Conservation (phyloP, 495 filamentous ascomycete species). For the Aspergillus bertholletiae region DNA sequence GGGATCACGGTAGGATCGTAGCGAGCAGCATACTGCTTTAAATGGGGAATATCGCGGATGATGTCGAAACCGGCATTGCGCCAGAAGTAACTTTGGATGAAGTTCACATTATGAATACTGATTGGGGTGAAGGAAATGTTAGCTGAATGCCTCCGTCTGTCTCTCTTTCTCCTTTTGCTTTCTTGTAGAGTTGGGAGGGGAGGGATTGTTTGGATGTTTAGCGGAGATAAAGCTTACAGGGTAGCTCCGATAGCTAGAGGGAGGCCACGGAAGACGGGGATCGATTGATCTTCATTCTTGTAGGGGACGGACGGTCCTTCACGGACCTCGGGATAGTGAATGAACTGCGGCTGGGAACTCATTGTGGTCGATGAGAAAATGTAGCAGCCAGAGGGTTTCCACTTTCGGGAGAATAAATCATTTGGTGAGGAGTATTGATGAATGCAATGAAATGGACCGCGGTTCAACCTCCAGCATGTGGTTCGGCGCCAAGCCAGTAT, state of each 20-base stretch:
- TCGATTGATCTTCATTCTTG: conserved; percentile 42
- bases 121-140: neutral
- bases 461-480: neutral
- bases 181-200: neutral
- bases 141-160: neutral
- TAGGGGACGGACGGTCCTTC: conserved; percentile 46
- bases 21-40: conserved; percentile 58
- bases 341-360: conserved; percentile 25
- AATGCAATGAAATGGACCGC: neutral
- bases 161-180: neutral
- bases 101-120: conserved; percentile 53
- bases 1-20: conserved; percentile 88
- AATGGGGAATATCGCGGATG: conserved; percentile 52
- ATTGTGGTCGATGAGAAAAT: conserved; percentile 5
- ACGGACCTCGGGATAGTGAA: conserved; percentile 42
- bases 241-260: conserved; percentile 48
- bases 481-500: neutral
- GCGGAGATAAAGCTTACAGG: conserved; percentile 45
- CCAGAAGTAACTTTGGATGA: conserved; percentile 64
- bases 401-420: neutral
- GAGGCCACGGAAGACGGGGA: conserved; percentile 53
- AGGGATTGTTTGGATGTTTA: too few species aligned
- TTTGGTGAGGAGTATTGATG: neutral
- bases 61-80: conserved; percentile 67
- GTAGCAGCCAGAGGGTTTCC: neutral